These are phyloP conservation scores for Lolium perenne DNA, from an alignment of 176 grass and related monocot species.

Conservation along the genomic window DNA sequence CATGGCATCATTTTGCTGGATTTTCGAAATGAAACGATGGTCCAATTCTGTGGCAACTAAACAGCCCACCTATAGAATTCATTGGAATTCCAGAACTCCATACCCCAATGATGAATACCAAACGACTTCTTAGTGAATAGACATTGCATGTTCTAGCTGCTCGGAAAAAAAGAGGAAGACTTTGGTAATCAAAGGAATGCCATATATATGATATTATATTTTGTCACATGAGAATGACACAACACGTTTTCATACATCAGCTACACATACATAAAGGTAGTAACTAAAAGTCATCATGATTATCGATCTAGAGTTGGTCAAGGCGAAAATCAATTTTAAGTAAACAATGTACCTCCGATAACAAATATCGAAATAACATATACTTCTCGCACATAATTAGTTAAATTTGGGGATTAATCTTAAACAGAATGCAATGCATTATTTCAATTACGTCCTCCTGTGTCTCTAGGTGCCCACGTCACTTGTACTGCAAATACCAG, in stretches of 20 bases:
- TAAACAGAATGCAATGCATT: background rate
- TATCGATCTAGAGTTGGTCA: background rate
- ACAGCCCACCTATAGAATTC: too few relatives aligned
- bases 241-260: background rate
- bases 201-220: too few relatives aligned
- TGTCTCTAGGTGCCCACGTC: background rate
- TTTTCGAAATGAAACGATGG: too few relatives aligned
- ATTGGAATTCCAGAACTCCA: too few relatives aligned
- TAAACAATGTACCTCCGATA: background rate
- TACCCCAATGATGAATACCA: too few relatives aligned
- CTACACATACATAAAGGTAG: background rate
- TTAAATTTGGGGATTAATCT: background rate
- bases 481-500: constrained; percentile 9
- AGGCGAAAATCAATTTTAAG: background rate
- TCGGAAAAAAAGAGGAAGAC: too few relatives aligned
- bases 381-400: background rate
- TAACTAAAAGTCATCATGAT: background rate
- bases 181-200: too few relatives aligned
- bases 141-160: too few relatives aligned
- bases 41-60: too few relatives aligned
- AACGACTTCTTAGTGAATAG: too few relatives aligned
- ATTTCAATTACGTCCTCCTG: background rate
- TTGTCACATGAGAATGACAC: too few relatives aligned
- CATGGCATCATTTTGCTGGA: too few relatives aligned
- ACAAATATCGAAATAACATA: background rate